Base-by-base conservation (phyloP, 2,329 filamentous ascomycete genomes). In the Graphiopsis chlorocephala region DNA sequence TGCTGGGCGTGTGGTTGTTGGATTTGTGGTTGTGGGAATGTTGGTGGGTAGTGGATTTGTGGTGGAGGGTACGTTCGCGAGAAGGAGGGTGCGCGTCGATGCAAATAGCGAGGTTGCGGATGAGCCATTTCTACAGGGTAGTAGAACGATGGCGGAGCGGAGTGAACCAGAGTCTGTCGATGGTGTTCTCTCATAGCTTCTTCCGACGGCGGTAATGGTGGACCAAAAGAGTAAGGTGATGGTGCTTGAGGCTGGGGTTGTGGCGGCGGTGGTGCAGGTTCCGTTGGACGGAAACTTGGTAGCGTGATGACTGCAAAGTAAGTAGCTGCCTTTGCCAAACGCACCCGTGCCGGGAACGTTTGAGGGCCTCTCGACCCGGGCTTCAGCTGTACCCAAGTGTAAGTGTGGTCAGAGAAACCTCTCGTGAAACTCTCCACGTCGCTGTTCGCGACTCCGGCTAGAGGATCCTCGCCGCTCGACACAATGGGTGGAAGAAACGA, bases 401-500 rank as follows among this genome's bases (percentile, higher is more conserved):
- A 76, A 2, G 76, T 75, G 31, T 76, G 73, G 62, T 81, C 77
- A 8, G 74, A 75, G 68, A 76, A 82, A 28, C 78, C 79, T 26
- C 78, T 77, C 35, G 78, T 81, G 50, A 80, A 75, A 47, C 75
- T 74, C 23, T 82, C 80, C 15, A 81, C 74, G 61, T 83, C 80
- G 4, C 72, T 72, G 48, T 82, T 78, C 3, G 71, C 68, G 10
- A 82, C 72, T 26, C 73, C 72, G 17, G 78, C 74, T 55, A 83
- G 71, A 12, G 79, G 78, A 68, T 82, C 79, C 45, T 81, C 76
- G 4, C 79, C 71, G 12, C 76, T 75, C 17, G 77, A 78, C n/a
- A 74, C 66, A 26, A 84, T 84, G 5, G 82, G 81, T 26, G 83
- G 78, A 72, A 84, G 79, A 67, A 82, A 83, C 29, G 81, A 72